Evolutionary conservation across 495 filamentous ascomycete genomes (phyloP).

Genomic region (Daldinia decipiens): DNA sequence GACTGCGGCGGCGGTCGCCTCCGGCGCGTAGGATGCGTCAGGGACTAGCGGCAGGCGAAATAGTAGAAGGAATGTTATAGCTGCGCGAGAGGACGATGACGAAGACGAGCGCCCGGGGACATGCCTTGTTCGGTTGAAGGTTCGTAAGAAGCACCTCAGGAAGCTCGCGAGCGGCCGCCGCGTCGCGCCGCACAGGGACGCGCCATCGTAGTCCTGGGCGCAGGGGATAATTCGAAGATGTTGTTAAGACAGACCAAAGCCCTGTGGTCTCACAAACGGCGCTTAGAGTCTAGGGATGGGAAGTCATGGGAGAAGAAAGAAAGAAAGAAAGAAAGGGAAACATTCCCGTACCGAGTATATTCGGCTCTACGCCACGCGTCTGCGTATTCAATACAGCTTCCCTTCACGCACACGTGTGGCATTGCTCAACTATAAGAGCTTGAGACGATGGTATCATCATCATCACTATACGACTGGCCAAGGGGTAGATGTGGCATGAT

Average conservation of each 20-base stretch:
- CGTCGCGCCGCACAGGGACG: not conserved
- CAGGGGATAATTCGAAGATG: too few species aligned
- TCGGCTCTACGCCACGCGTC: not conserved
- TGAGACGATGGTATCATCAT: too few species aligned
- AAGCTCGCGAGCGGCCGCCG: conserved; percentile 9
- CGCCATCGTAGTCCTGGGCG: not conserved
- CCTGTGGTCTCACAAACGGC: not conserved
- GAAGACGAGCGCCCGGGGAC: not conserved
- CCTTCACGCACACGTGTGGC: not conserved
- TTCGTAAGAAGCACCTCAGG: not conserved
- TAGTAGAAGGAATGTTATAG: not conserved
- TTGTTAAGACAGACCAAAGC: not conserved
- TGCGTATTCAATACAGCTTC: not conserved
- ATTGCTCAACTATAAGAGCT: not conserved
- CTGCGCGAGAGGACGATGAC: not conserved
- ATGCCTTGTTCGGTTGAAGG: conserved; percentile 5
- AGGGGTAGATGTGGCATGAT: too few species aligned
- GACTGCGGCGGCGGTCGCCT: conserved; percentile 28
- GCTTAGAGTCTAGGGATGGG: not conserved
- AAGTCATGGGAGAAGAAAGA: not conserved
- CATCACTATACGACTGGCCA: not conserved
- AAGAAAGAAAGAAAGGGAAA: not conserved
- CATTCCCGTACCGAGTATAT: not conserved
- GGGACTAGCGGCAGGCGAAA: not conserved
- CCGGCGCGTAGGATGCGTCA: conserved; percentile 38